phyloP scores from a whole-genome alignment of 495 filamentous ascomycete genomes.

The Cairneyella variabilis region DNA sequence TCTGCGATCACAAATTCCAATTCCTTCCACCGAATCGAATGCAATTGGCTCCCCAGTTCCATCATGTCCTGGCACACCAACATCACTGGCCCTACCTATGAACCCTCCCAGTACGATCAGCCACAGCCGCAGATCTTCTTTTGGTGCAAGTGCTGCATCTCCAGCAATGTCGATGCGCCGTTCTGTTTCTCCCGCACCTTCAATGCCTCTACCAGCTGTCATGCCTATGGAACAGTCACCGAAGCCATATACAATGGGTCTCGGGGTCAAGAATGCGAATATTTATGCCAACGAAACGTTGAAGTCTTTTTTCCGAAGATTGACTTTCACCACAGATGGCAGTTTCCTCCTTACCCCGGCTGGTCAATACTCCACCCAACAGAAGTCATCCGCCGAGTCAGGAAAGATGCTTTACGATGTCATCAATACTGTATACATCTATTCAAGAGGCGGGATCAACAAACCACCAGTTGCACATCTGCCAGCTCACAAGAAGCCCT shows the following conservation, averaged over 20 bases:
- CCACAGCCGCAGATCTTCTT: constrained; percentile 90
- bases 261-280: constrained; percentile 73
- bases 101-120: constrained; percentile 86
- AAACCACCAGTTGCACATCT: constrained; percentile 97
- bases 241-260: constrained; percentile 57
- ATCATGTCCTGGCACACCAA: constrained; percentile 93
- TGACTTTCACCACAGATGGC: constrained; percentile 94
- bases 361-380: constrained; percentile 86
- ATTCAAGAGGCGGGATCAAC: constrained; percentile 93
- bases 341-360: constrained; percentile 94
- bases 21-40: constrained; percentile 50
- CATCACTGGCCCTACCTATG: constrained; percentile 87
- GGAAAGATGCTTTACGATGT: constrained; percentile 75
- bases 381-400: constrained; percentile 61
- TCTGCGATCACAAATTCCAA: constrained; percentile 51
- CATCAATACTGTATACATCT: constrained; percentile 97
- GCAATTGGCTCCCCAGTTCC: constrained; percentile 77
- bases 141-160: constrained; percentile 78
- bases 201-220: constrained; percentile 92
- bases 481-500: constrained; percentile 97
- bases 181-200: constrained; percentile 93
- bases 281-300: constrained; percentile 98
- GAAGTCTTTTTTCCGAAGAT: constrained; percentile 92
- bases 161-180: constrained; percentile 64
- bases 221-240: constrained; percentile 89